These are phyloP conservation scores for Dichotomopilus funicola DNA, from an alignment of 2,329 filamentous ascomycete genomes.

Conservation along the genomic window DNA sequence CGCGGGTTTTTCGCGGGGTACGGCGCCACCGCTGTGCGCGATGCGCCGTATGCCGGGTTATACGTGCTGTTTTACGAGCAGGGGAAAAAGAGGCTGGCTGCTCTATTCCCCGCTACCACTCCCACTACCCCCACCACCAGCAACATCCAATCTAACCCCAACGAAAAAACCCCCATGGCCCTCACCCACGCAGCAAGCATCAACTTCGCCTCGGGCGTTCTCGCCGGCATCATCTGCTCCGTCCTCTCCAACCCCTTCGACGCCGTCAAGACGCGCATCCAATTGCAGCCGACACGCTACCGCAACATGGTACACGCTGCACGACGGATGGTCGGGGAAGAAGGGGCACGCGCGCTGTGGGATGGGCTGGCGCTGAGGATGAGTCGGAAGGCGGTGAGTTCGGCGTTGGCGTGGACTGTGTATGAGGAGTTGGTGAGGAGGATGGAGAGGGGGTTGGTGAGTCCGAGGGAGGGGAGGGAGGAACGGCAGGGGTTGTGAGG, in stretches of 20 bases:
- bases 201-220: constrained; percentile 76
- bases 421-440: constrained; percentile 88
- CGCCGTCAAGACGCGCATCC: constrained; percentile 89
- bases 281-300: constrained; percentile 79
- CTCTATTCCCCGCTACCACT: constrained; percentile 16
- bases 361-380: constrained; percentile 82
- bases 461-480: constrained; percentile 13
- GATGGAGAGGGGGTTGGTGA: constrained; percentile 37
- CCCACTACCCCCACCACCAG: neutral
- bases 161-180: no score
- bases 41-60: constrained; percentile 93
- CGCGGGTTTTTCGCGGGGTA: constrained; percentile 90
- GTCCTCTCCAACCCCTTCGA: constrained; percentile 94
- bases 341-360: constrained; percentile 74
- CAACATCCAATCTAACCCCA: no score
- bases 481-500: neutral
- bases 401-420: constrained; percentile 92
- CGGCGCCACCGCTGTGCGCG: constrained; percentile 84
- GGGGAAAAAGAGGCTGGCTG: constrained; percentile 58
- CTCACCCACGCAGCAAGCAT: constrained; percentile 54
- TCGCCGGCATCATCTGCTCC: constrained; percentile 77
- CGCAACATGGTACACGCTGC: constrained; percentile 74
- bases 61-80: constrained; percentile 94
- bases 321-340: constrained; percentile 71
- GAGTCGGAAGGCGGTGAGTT: constrained; percentile 84